These are phyloP conservation scores for Microdochium trichocladiopsis DNA, from an alignment of 2,329 filamentous ascomycete species.

Conservation along the genomic window DNA sequence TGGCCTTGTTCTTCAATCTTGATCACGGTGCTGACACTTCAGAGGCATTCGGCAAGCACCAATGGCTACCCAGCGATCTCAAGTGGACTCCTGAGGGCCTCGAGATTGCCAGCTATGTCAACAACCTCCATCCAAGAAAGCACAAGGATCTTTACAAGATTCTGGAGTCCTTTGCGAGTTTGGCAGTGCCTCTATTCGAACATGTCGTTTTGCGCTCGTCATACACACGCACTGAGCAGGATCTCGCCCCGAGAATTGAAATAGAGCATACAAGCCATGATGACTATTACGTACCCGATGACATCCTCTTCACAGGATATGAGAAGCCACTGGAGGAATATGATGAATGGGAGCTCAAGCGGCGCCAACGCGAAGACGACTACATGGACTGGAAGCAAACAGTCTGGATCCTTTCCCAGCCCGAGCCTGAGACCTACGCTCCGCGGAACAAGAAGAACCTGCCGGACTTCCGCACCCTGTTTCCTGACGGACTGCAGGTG, in stretches of 20 bases:
- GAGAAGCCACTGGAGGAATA: constrained; percentile 4
- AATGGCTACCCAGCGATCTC: constrained; percentile 45
- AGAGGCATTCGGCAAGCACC: constrained; percentile 20
- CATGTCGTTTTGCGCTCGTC: constrained; percentile 4
- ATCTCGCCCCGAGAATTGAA: constrained; percentile 3
- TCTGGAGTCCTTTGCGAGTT: constrained; percentile 32
- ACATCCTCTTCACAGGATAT: constrained; percentile 8
- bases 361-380: constrained; percentile 3
- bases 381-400: constrained; percentile 2
- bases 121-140: constrained; percentile 40
- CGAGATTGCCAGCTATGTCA: constrained; percentile 42
- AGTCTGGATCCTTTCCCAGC: constrained; percentile 7
- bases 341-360: constrained; percentile 2
- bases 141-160: constrained; percentile 29
- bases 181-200: constrained; percentile 38
- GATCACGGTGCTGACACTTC: neutral
- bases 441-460: constrained; percentile 5
- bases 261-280: constrained; percentile 1
- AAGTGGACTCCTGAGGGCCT: constrained; percentile 26
- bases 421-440: constrained; percentile 11
- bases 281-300: constrained; percentile 7
- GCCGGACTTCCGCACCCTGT: constrained; percentile 17
- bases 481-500: constrained; percentile 42
- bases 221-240: neutral
- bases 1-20: neutral